Evolutionary conservation across 2,329 filamentous ascomycete species (phyloP), one percentile per base, ranked within the genome.

Genomic region (Ceratocystiopsis brevicomis): DNA sequence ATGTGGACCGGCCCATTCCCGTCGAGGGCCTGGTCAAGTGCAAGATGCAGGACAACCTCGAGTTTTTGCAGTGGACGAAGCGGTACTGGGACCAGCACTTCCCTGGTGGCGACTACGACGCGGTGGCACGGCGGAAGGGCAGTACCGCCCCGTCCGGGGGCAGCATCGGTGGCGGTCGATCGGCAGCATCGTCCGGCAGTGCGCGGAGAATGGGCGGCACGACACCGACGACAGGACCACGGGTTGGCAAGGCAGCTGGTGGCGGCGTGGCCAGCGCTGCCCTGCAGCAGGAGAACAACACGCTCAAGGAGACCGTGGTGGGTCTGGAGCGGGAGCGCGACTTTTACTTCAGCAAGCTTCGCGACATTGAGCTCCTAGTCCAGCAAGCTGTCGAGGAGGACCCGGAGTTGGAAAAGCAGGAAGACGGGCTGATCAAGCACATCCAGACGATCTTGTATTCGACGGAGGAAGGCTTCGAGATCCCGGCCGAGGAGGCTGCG

Each of bases 31-130:
- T 98, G 47, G 76, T 90, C 55, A 98, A 96, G 64, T 98, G 90
- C 71, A 95, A 94, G 70, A 98, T 98, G 88, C 90, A 98, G 71
- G 90, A 98, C 63, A 98, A 98, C 67, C 81, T 98, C 54, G 90
- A 96, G 59, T 98, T 98, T 61, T 70, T 98, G 48, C 90, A 98
- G 66, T 98, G 86, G 81, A 79, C 79, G 47, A 98, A 98, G 73
- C 71, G 73, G 53, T 95, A 86, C 68, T 98, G 90, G 90, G 90
- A 98, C 57, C 84, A 95, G 59, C 86, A 95, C 69, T 98, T 84
- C 64, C 90, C 90, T 9, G 90, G 90, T 47, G 86, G 90, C 55
- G 90, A 96, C 51, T 98, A 98, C 67, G 90, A 98, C 59, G 85
- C 90, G 12, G 72, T 93, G 21, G 69, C 71, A 44, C 76, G 90